A percentile compares a stretch with the other conserved stretches of the same genome.
phyloP scores from a whole-genome alignment of 805 yeast species.

The Komagataella kurtzmanii region DNA sequence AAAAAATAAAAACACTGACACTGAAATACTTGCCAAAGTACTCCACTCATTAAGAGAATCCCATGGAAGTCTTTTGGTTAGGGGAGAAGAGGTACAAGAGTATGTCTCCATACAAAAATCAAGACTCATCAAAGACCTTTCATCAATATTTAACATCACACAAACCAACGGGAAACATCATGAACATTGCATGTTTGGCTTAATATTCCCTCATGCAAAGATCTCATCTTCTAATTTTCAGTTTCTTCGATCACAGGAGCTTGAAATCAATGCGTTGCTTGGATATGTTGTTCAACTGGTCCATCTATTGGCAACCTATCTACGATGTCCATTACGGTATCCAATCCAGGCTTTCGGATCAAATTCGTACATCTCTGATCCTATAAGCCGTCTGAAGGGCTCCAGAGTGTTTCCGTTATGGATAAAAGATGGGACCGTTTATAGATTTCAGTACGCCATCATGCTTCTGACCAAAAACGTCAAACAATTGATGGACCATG shows the following conservation, averaged over 20 bases:
- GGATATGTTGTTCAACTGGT: slow-evolving; percentile 33
- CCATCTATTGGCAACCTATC: slow-evolving; percentile 22
- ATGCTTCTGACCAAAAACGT: slow-evolving; percentile 30
- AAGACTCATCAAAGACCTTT: background rate
- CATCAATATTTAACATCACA: slow-evolving; percentile 4
- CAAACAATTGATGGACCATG: slow-evolving; percentile 25
- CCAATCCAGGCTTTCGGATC: slow-evolving; percentile 35
- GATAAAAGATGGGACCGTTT: slow-evolving; percentile 26
- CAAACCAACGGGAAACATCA: slow-evolving; percentile 2
- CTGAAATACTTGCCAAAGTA: background rate
- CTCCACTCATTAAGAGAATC: background rate
- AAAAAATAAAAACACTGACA: background rate
- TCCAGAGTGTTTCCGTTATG: slow-evolving; percentile 32
- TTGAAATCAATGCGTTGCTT: slow-evolving; percentile 31
- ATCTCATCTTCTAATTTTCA: background rate
- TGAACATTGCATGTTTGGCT: slow-evolving; percentile 4
- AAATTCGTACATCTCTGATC: slow-evolving; percentile 32
- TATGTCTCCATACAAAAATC: slow-evolving; percentile 1
- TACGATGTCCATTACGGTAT: slow-evolving; percentile 31
- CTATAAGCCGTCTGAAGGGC: slow-evolving; percentile 26
- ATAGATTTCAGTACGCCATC: slow-evolving; percentile 37
- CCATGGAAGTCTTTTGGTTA: background rate
- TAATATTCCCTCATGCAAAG: slow-evolving; percentile 1
- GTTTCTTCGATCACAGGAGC: slow-evolving; percentile 18
- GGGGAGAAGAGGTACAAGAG: slow-evolving; percentile 2